Evolutionary conservation across 75 land plant genomes (phyloP).

Genomic region (Gnetum montanum): DNA sequence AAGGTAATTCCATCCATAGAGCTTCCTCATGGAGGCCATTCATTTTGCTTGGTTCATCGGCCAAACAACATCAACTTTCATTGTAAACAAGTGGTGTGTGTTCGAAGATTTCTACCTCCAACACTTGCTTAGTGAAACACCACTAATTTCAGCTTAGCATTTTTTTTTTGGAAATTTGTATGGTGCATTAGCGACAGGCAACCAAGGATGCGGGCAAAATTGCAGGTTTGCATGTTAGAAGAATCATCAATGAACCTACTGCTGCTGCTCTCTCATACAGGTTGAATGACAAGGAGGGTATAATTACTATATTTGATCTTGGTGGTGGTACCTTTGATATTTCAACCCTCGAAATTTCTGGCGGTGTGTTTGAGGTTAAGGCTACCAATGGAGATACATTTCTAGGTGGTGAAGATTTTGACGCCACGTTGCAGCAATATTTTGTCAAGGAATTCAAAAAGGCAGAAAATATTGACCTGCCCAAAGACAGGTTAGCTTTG

Average conservation of each 20-base stretch:
- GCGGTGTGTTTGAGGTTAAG: conserved; percentile 70
- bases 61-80: too few relatives aligned
- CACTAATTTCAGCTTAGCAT: too few relatives aligned
- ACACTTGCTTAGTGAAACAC: too few relatives aligned
- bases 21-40: too few relatives aligned
- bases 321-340: conserved; percentile 75
- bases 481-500: conserved; percentile 36
- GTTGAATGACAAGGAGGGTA: conserved; percentile 53
- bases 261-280: conserved; percentile 72
- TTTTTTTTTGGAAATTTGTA: too few relatives aligned
- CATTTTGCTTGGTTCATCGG: too few relatives aligned
- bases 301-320: conserved; percentile 58
- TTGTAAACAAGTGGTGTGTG: too few relatives aligned
- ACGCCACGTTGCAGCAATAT: conserved; percentile 36
- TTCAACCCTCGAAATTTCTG: conserved; percentile 56
- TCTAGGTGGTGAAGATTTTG: conserved; percentile 63
- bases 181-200: conserved; percentile 70
- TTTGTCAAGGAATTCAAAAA: conserved; percentile 38
- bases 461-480: conserved; percentile 39
- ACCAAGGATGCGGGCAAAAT: conserved; percentile 74
- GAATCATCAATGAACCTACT: conserved; percentile 70
- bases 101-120: too few relatives aligned
- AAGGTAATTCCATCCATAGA: too few relatives aligned
- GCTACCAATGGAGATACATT: conserved; percentile 67
- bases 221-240: conserved; percentile 51